These are phyloP conservation scores for Pachysolen tannophilus DNA, from an alignment of 805 yeast genomes.

Conservation along the genomic window DNA sequence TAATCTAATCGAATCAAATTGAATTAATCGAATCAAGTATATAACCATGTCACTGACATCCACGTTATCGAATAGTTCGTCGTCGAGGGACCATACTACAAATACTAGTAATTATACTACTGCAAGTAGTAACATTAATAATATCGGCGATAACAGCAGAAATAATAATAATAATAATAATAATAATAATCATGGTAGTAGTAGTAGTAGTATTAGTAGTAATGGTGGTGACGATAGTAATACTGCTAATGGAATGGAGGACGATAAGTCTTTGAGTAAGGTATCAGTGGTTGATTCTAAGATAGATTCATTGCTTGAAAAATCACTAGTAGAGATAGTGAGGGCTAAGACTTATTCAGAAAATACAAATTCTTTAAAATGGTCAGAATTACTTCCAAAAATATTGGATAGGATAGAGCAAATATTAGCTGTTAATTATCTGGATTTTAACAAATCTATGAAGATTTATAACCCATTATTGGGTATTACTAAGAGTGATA, in stretches of 20 bases:
- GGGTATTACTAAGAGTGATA: too few relatives aligned
- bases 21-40: too few relatives aligned
- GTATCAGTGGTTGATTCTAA: neutral
- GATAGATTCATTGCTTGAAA: conserved; percentile 5
- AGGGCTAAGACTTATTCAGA: neutral
- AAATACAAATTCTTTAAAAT: conserved; percentile 2
- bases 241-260: neutral
- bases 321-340: neutral
- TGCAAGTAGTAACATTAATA: neutral
- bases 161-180: neutral
- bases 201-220: too few relatives aligned
- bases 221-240: neutral
- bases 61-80: too few relatives aligned
- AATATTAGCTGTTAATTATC: neutral
- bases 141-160: neutral
- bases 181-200: too few relatives aligned
- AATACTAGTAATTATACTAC: too few relatives aligned
- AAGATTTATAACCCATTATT: too few relatives aligned
- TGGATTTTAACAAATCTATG: neutral
- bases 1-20: too few relatives aligned
- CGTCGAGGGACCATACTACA: too few relatives aligned
- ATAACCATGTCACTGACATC: too few relatives aligned
- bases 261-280: neutral
- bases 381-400: neutral
- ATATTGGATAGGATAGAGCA: conserved; percentile 3